Base-by-base conservation (phyloP, 441 rosid genomes). In the Jatropha podagrica region DNA sequence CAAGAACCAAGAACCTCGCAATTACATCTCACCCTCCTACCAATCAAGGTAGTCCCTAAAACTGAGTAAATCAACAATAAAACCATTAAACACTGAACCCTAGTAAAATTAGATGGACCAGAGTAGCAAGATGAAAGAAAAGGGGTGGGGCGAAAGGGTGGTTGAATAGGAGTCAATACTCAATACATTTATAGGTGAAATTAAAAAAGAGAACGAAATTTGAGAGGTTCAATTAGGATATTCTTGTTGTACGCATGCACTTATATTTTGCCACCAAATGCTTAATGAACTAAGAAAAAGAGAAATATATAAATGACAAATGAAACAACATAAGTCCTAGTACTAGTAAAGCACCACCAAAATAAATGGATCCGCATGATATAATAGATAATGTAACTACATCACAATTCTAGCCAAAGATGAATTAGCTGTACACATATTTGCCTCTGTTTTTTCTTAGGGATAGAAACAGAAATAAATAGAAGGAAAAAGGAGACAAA, bases 111-210 rank as follows among this genome's bases (percentile, higher is more conserved):
- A 32, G 32, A 32, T 32, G 32, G 32, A 32, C 32, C 32, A 32
- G 32, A 32, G 32, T 32, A 32, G 32, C 32, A 32, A 32, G 32
- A 32, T 1, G 32, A 32, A 32, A 32, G 32, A 32, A 32, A 44
- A 66, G 32, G 4, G 2, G 7, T 15, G 2, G 0, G 17, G 52
- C 9, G 0, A 46, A 32, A 32, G 32, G 40, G 55, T 23, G 58
- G 58, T 15, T 67, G 56, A 12, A 3, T 46, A 46, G 17, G 11
- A 37, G 27, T 46, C 54, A 46, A 67, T 14, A 23, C 20, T n/a
- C n/a, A n/a, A n/a, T n/a, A n/a, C n/a, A 44, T 44, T 66, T 46
- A 5, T 17, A 46, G 17, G 70, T n/a, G 70, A 66, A 46, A 66
- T 14, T 52, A 66, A 26, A 49, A 8, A 27, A 51, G 10, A 14